A percentile compares a stretch with the other conserved stretches of the same genome.
These are phyloP conservation scores for Russula lepida DNA, from an alignment of 768 basidiomycete species.

Conservation along the genomic window DNA sequence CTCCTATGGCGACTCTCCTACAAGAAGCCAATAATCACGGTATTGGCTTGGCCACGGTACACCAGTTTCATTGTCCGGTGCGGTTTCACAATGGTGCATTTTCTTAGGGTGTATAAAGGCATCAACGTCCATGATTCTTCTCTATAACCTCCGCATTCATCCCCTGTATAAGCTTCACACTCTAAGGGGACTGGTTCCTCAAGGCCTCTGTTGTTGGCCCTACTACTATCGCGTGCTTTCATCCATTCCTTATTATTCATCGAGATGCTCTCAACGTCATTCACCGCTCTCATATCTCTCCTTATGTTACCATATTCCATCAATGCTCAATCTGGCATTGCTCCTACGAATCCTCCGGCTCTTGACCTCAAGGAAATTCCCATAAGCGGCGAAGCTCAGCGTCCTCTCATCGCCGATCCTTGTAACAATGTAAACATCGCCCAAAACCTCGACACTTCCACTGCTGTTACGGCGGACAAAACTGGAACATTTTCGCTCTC, in stretches of 20 bases:
- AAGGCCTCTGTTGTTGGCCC: neutral
- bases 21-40: neutral
- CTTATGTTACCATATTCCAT: constrained; percentile 32
- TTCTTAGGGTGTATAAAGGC: neutral
- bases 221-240: neutral
- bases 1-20: too few relatives aligned
- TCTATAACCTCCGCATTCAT: neutral
- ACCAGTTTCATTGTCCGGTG: neutral
- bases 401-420: constrained; percentile 26
- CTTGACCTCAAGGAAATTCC: constrained; percentile 29
- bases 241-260: neutral
- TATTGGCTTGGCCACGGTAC: neutral
- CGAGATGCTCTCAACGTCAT: constrained; percentile 25
- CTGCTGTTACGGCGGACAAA: constrained; percentile 23
- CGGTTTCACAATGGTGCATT: neutral
- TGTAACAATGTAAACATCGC: constrained; percentile 41
- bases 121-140: neutral
- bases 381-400: constrained; percentile 26
- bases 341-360: constrained; percentile 26
- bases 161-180: neutral
- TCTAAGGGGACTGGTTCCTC: neutral
- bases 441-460: constrained; percentile 32
- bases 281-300: constrained; percentile 27
- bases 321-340: constrained; percentile 33
- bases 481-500: constrained; percentile 38